phyloP scores from a whole-genome alignment of 164 flowering plant genomes.

The Aristolochia contorta region DNA sequence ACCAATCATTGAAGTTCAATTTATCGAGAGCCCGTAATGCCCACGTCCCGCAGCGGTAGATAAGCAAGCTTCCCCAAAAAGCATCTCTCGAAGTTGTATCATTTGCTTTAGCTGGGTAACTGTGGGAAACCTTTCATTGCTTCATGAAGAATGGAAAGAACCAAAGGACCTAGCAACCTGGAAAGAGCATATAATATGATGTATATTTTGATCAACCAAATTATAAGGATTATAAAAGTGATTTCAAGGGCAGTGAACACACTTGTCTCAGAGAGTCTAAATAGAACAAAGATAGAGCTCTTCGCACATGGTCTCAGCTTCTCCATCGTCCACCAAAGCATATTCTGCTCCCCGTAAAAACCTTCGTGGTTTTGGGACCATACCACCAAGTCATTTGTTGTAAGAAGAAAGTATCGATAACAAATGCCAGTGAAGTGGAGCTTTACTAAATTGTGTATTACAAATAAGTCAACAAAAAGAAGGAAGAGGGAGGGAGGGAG shows the following conservation, averaged over 20 bases:
- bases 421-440: neutral
- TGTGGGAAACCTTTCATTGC: conserved; percentile 87
- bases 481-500: neutral
- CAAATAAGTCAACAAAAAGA: neutral
- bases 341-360: conserved; percentile 96
- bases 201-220: too few relatives aligned
- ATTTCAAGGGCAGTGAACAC: conserved; percentile 8
- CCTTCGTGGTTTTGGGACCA: conserved; percentile 84
- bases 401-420: conserved; percentile 73
- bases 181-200: conserved; percentile 8
- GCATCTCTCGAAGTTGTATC: conserved; percentile 72
- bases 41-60: conserved; percentile 93
- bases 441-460: neutral
- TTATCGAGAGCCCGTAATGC: conserved; percentile 85
- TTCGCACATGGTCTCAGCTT: conserved; percentile 98
- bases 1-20: conserved; percentile 93
- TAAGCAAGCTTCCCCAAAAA: conserved; percentile 97
- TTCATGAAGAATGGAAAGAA: conserved; percentile 88
- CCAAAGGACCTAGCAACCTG: conserved; percentile 92
- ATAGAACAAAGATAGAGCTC: conserved; percentile 87
- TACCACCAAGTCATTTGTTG: conserved; percentile 73
- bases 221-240: neutral
- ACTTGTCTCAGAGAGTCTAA: conserved; percentile 84
- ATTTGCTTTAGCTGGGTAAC: conserved; percentile 61
- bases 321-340: conserved; percentile 91